Evolutionary conservation across 2,329 filamentous ascomycete genomes (phyloP), one percentile per base, ranked within the genome.

Genomic region (Scopulariopsis brevicaulis): DNA sequence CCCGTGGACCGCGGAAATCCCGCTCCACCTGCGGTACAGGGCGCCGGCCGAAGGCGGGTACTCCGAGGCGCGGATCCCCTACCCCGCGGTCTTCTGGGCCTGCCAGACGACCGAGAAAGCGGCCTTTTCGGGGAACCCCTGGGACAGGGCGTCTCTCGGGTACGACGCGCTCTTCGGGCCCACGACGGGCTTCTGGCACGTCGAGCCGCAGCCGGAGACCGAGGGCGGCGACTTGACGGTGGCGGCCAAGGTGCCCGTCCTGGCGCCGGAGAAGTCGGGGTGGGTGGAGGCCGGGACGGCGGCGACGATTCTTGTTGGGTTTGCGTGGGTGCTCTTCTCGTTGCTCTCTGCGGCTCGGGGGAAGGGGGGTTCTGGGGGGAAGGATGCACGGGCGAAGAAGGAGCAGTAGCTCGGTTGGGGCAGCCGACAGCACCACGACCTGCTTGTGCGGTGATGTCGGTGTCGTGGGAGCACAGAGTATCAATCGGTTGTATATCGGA

Each of bases 41-140:
- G 72, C 77, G 6, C 88, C 88, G 0, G 77, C 78, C 0, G 69
- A 70, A 51, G 76, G 76, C 2, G 85, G 85, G 2, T 76, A 82
- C 62, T 69, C 73, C 2, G 63, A 76, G 4, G 70, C 85, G 1
- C 73, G 83, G n/a, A 69, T 94, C 0, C 89, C 93, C 0, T 92
- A 87, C 74, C 93, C 93, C 0, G 81, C 83, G 0, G 81, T 96
- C 0, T 96, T 96, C 74, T 96, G 92, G 92, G 90, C 91, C 0
- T 97, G 93, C 67, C 77, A 81, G 8, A 81, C 85, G 0, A 80
- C 82, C 11, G 79, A 83, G 56, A 83, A 80, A 1, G 78, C 78
- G 1, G 86, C 89, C 65, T 89, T 93, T 71, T 71, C 80, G 0
- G 80, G 78, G 5, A 96, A 88, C 65, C 93, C 93, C 0, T 97